A percentile compares a stretch with the other conserved stretches of the same genome.
phyloP scores from a whole-genome alignment of 352 stramenopile species.

The Lagenidium giganteum region DNA sequence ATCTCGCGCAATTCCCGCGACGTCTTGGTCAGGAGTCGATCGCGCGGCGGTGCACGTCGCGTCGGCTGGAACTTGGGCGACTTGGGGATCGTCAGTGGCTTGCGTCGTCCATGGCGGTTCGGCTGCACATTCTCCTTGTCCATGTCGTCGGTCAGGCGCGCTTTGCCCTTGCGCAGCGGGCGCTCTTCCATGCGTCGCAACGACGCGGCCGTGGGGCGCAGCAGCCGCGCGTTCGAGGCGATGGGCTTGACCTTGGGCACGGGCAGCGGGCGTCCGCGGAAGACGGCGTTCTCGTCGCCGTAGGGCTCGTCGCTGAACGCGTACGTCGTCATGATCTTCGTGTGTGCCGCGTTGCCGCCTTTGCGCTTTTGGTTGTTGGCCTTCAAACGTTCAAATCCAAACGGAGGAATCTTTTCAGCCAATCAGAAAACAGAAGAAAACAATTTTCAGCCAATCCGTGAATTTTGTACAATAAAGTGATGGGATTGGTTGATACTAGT shows the following conservation, averaged over 20 bases:
- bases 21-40: slow-evolving; percentile 51
- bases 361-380: neutral
- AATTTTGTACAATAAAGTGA: neutral
- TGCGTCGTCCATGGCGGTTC: slow-evolving; percentile 3
- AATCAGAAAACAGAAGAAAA: slow-evolving; percentile 11
- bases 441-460: slow-evolving; percentile 5
- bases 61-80: slow-evolving; percentile 57
- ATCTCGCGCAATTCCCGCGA: slow-evolving; percentile 76
- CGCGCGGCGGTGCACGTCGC: slow-evolving; percentile 20
- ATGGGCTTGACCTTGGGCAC: slow-evolving; percentile 51
- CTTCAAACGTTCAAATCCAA: slow-evolving; percentile 4
- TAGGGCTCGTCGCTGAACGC: slow-evolving; percentile 17
- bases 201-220: slow-evolving; percentile 52
- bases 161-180: slow-evolving; percentile 37
- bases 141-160: slow-evolving; percentile 29
- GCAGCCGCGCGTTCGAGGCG: slow-evolving; percentile 48
- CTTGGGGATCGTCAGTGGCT: slow-evolving; percentile 49
- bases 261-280: slow-evolving; percentile 30
- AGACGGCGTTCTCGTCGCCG: slow-evolving; percentile 35
- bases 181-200: slow-evolving; percentile 39
- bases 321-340: slow-evolving; percentile 22
- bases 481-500: too few relatives aligned
- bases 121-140: slow-evolving; percentile 19
- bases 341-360: neutral
- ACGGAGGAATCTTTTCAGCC: neutral